These are phyloP conservation scores for Oldenlandia corymbosa DNA, from an alignment of 257 asterid species.

Conservation along the genomic window DNA sequence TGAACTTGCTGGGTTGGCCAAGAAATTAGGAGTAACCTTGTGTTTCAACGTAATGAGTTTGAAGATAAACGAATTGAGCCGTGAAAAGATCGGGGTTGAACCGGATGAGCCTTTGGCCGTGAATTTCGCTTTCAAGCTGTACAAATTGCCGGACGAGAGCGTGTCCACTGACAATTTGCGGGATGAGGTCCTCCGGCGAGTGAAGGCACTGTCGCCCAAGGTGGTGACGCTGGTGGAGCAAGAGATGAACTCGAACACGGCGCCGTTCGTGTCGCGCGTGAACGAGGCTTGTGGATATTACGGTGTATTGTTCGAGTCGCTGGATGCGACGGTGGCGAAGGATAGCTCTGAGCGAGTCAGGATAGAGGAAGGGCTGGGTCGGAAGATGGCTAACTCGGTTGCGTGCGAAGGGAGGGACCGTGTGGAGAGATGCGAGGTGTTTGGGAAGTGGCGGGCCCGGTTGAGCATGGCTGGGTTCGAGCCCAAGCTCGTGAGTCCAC, in stretches of 20 bases:
- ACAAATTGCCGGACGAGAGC: slow-evolving; percentile 78
- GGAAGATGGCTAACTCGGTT: slow-evolving; percentile 68
- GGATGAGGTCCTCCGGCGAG: slow-evolving; percentile 73
- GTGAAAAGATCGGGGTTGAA: slow-evolving; percentile 38
- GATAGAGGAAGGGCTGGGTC: slow-evolving; percentile 75
- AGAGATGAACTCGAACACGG: slow-evolving; percentile 69
- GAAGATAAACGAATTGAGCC: slow-evolving; percentile 28
- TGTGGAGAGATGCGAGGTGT: slow-evolving; percentile 76
- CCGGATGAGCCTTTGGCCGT: slow-evolving; percentile 54
- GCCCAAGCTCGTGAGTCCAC: slow-evolving; percentile 42
- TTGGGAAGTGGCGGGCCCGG: slow-evolving; percentile 91
- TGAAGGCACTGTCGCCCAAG: slow-evolving; percentile 52
- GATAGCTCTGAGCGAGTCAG: slow-evolving; percentile 41
- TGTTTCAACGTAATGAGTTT: slow-evolving; percentile 22
- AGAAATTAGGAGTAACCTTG: slow-evolving; percentile 41
- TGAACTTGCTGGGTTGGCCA: slow-evolving; percentile 33
- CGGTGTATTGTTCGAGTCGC: slow-evolving; percentile 62
- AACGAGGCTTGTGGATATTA: slow-evolving; percentile 53
- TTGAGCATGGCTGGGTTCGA: slow-evolving; percentile 76
- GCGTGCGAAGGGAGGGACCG: slow-evolving; percentile 95
- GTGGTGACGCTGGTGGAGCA: slow-evolving; percentile 79
- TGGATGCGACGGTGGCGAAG: slow-evolving; percentile 47
- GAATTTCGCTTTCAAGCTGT: slow-evolving; percentile 67
- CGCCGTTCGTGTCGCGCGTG: slow-evolving; percentile 64
- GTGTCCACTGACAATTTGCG: slow-evolving; percentile 73